Evolutionary conservation across 2,329 filamentous ascomycete species (phyloP), one percentile per base, ranked within the genome.

Genomic region (Diaporthe eres): DNA sequence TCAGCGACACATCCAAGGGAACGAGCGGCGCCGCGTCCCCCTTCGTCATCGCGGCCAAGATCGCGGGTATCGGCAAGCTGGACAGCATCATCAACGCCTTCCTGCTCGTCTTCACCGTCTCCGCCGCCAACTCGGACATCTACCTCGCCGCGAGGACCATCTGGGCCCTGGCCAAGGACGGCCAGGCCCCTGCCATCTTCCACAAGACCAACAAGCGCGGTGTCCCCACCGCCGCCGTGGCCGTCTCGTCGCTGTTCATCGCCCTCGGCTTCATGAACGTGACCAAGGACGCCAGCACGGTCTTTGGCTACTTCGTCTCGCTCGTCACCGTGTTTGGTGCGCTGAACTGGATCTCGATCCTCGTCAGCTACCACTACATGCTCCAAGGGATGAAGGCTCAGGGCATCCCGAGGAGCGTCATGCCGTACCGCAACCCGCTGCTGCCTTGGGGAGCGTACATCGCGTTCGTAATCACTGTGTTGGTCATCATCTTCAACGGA

Each of bases 81-180:
- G 88, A 88, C n/a, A 84, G 90, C 79, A 88, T 92, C 53, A 89
- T 92, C 81, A 92, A 92, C 80, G 90, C 88, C 3, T 84, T 92
- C 79, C 85, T 92, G 25, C 85, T 92, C 47, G 88, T 88, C 17
- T 89, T 90, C 60, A 90, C 89, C 7, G 88, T 92, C 77, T 90
- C 87, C 57, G 90, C 90, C 4, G 90, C 90, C 3, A 92, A 92
- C 83, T 90, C 88, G 53, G 91, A 91, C 80, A 88, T 91, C 88
- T 10, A 87, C 79, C 82, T 84, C 39, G 85, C 83, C 0, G 85
- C 86, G 5, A 82, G 86, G 28, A 84, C 83, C 3, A 79, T 86
- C 12, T 87, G 83, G 78, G 83, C 82, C 1, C 80, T 86, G 0
- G 83, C 85, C 17, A 82, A 83, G 65, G 85, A 86, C 55, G 80